Evolutionary conservation across 257 asterid genomes (phyloP).

Genomic region (Parsonsia alboflavescens): DNA sequence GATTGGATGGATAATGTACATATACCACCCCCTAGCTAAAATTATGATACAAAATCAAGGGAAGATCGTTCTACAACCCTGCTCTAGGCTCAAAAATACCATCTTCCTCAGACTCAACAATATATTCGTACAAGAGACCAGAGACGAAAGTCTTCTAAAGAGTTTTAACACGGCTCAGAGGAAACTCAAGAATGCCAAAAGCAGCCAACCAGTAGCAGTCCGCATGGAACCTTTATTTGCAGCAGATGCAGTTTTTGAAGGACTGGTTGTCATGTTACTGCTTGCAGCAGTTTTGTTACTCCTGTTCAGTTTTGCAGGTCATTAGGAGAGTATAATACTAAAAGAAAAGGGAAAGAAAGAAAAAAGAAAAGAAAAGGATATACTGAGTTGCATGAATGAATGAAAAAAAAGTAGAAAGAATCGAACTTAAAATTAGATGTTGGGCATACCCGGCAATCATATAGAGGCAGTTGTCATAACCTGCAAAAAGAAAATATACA

Average conservation of each 20-base stretch:
- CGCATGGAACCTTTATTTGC: slow-evolving; percentile 10
- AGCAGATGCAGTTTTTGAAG: slow-evolving; percentile 46
- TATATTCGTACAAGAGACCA: neutral
- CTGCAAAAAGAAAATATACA: slow-evolving; percentile 37
- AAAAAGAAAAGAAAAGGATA: neutral
- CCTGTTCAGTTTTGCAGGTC: slow-evolving; percentile 29
- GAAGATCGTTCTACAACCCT: slow-evolving; percentile 10
- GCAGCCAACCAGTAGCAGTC: slow-evolving; percentile 26
- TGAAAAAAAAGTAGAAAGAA: no score
- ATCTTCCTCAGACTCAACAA: neutral
- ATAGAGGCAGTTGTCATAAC: slow-evolving; percentile 80
- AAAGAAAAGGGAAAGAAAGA: neutral
- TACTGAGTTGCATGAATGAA: neutral
- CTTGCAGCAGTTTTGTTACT: slow-evolving; percentile 46
- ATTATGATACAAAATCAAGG: slow-evolving; percentile 13
- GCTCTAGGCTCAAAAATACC: neutral
- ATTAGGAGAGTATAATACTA: slow-evolving; percentile 1
- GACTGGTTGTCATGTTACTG: slow-evolving; percentile 34
- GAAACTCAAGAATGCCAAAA: slow-evolving; percentile 38
- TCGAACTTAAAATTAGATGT: neutral
- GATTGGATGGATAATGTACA: neutral
- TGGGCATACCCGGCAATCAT: slow-evolving; percentile 52
- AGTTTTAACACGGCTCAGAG: slow-evolving; percentile 2
- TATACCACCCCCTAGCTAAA: slow-evolving; percentile 1
- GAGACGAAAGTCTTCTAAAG: neutral